Evolutionary conservation across 2,329 filamentous ascomycete genomes (phyloP).

Genomic region (Fusarium sp.): DNA sequence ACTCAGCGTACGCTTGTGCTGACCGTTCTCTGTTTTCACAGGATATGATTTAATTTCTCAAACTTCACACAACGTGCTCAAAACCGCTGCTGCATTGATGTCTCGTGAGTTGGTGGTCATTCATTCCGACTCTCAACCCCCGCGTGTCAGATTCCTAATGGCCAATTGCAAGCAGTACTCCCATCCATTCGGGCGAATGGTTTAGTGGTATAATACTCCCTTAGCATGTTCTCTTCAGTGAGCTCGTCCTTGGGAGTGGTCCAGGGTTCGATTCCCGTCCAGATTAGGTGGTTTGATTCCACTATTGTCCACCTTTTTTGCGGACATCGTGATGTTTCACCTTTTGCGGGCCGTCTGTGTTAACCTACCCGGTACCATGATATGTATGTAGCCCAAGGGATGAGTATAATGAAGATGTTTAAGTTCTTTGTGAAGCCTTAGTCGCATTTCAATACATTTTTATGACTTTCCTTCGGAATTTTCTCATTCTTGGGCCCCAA

Average conservation of each 20-base stretch:
- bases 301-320: conserved; percentile 34
- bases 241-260: conserved; percentile 32
- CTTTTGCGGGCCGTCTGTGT: not conserved
- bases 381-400: fast-evolving
- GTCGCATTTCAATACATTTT: too few relatives aligned
- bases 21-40: too few relatives aligned
- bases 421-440: not conserved
- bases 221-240: conserved; percentile 22
- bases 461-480: too few relatives aligned
- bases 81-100: not conserved
- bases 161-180: fast-evolving
- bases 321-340: not conserved
- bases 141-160: fast-evolving
- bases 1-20: too few relatives aligned
- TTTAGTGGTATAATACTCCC: conserved; percentile 45
- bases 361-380: conserved; percentile 1
- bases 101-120: not conserved
- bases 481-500: too few relatives aligned
- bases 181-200: conserved; percentile 37
- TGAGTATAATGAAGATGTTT: fast-evolving
- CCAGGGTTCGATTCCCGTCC: conserved; percentile 44
- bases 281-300: conserved; percentile 24
- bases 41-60: too few relatives aligned
- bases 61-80: too few relatives aligned
- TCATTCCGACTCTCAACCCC: too few relatives aligned